Evolutionary conservation across 179 eudicot genomes (phyloP), one percentile per base, ranked within the genome.

Genomic region (Actinidia arguta): DNA sequence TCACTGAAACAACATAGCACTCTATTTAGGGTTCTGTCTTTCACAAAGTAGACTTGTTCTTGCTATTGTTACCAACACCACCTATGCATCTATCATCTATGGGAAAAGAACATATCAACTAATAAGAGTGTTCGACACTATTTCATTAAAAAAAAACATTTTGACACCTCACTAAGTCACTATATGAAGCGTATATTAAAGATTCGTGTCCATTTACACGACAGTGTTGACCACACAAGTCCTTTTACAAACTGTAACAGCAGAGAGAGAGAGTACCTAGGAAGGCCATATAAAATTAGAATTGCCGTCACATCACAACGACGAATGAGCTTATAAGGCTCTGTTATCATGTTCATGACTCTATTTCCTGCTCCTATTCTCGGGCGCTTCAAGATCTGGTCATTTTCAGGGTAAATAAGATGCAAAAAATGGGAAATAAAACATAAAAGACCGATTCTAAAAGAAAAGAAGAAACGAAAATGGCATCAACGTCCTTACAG

Each of bases 261-360:
- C n/a, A 68, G 66, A 39, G 79, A 59, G 68, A 44, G 76, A 81
- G 73, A 64, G 56, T 84, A 95, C 98, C 98, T 95, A 27, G 98
- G 98, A 73, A 93, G 98, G 82, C 98, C 96, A 82, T 92, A 93
- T 80, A 95, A 83, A 78, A 95, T 88, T 83, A 93, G 93, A 82
- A 93, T 95, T 61, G 98, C 98, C 25, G 98, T 94, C 85, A 95
- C 98, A 78, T 95, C 98, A 90, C 98, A 95, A 72, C 90, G 95
- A 63, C 97, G 93, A 16, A 92, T 89, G 82, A 95, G 83, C 72
- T 90, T 92, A 83, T 94, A 92, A 7, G 97, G 98, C 86, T 95
- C 98, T 36, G 92, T 90, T 83, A 89, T 85, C 98, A 95, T 87
- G 82, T 87, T 87, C 83, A 80, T 88, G 39, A 81, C 90, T 70